Evolutionary conservation across 2,329 filamentous ascomycete genomes (phyloP).

Genomic region (Xylaria sp.): DNA sequence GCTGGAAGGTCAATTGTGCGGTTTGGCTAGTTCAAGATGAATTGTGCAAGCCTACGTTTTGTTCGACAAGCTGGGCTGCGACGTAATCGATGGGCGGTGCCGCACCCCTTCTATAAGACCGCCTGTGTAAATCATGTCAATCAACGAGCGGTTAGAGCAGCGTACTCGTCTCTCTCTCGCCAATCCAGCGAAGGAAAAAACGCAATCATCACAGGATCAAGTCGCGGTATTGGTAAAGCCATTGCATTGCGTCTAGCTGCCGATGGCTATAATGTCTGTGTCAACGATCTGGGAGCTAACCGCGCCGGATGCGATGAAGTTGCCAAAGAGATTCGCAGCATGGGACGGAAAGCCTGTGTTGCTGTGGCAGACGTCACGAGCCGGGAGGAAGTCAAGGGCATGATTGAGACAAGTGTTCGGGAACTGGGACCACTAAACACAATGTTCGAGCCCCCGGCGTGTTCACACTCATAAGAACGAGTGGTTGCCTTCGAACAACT

Average conservation of each 20-base stretch:
- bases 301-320: constrained; percentile 63
- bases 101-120: background rate
- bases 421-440: constrained; percentile 63
- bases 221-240: constrained; percentile 64
- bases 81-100: background rate
- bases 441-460: constrained; percentile 44
- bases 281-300: constrained; percentile 71
- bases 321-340: constrained; percentile 62
- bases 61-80: constrained; percentile 8
- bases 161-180: constrained; percentile 41
- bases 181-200: constrained; percentile 36
- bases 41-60: constrained; percentile 3
- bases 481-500: background rate
- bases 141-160: background rate
- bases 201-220: constrained; percentile 49
- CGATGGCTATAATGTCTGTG: constrained; percentile 73
- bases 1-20: background rate
- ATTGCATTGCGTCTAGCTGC: constrained; percentile 72
- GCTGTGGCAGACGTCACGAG: constrained; percentile 72
- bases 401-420: constrained; percentile 64
- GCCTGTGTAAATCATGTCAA: background rate
- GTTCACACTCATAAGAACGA: background rate
- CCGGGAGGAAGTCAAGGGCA: constrained; percentile 59
- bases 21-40: background rate
- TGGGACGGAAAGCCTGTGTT: constrained; percentile 65